Conservation (phyloP, 208 protist species). For the Acanthamoeba polyphaga region DNA sequence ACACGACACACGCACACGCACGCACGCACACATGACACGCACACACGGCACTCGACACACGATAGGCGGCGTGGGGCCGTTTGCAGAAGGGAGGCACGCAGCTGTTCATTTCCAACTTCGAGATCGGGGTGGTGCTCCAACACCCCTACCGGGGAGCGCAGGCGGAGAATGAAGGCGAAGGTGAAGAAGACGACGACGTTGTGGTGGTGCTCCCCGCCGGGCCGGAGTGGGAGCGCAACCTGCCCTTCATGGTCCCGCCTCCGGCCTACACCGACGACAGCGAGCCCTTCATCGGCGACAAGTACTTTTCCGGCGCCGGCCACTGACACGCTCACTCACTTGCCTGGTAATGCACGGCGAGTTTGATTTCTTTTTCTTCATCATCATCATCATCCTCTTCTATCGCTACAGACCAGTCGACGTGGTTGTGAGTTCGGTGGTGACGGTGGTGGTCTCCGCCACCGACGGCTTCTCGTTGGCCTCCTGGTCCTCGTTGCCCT, state of each 20-base stretch:
- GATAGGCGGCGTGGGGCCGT: conserved; percentile 72
- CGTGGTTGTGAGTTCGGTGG: too few species aligned
- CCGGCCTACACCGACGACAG: conserved; percentile 13
- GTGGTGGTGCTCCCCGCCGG: background rate
- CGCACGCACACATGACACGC: too few species aligned
- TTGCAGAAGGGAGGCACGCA: conserved; percentile 76
- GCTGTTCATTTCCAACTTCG: conserved; percentile 77
- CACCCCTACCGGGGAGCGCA: conserved; percentile 41
- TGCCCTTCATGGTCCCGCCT: conserved; percentile 20
- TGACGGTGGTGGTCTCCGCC: background rate
- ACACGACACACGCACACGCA: too few species aligned
- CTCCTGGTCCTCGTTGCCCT: too few species aligned
- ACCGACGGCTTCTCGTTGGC: background rate
- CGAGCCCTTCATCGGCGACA: background rate
- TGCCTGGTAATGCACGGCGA: too few species aligned
- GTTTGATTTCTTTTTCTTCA: too few species aligned
- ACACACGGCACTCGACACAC: too few species aligned
- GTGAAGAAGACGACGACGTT: background rate
- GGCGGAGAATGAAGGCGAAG: background rate
- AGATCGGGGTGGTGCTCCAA: conserved; percentile 77
- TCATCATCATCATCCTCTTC: too few species aligned
- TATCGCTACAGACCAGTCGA: too few species aligned
- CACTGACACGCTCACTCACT: too few species aligned
- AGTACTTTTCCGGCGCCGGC: background rate
- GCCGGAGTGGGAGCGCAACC: background rate